These are phyloP conservation scores for Schoenoplectus tabernaemontani DNA, from an alignment of 202 grass and related monocot genomes.

Conservation along the genomic window DNA sequence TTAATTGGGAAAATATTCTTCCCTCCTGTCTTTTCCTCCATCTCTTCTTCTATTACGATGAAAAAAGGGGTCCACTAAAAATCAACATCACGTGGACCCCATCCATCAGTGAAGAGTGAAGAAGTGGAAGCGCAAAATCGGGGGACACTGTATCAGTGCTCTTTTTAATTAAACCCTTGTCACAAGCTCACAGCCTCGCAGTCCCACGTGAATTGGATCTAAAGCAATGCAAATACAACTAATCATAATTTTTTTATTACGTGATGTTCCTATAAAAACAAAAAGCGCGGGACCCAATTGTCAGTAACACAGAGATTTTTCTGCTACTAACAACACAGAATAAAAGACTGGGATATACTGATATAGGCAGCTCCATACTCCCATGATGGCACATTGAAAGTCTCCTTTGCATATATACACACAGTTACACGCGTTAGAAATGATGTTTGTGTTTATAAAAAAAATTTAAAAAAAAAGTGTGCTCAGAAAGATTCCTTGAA, in stretches of 20 bases:
- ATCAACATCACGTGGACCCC: too few relatives aligned
- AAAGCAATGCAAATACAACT: constrained; percentile 8
- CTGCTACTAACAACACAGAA: not conserved
- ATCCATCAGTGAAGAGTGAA: too few relatives aligned
- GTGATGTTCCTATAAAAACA: not conserved
- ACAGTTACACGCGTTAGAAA: not conserved
- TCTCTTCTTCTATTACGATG: too few relatives aligned
- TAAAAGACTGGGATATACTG: not conserved
- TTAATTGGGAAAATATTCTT: too few relatives aligned
- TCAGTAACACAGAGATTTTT: not conserved
- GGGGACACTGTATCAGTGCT: too few relatives aligned
- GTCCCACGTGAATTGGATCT: constrained; percentile 22
- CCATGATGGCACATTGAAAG: not conserved
- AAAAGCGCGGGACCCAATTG: not conserved
- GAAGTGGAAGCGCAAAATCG: too few relatives aligned
- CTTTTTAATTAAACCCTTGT: constrained; percentile 9
- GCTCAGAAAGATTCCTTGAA: not conserved
- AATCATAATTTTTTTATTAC: not conserved
- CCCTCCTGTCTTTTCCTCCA: too few relatives aligned
- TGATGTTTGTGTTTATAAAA: not conserved
- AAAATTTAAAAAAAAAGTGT: too few relatives aligned
- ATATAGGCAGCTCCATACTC: not conserved
- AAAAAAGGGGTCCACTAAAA: too few relatives aligned
- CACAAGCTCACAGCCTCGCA: constrained; percentile 7
- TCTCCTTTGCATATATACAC: not conserved